Percentiles rank a stretch among this genome's conserved stretches.
Evolutionary conservation across 2,329 filamentous ascomycete species (phyloP).

Genomic region (Aaosphaeria arxii): DNA sequence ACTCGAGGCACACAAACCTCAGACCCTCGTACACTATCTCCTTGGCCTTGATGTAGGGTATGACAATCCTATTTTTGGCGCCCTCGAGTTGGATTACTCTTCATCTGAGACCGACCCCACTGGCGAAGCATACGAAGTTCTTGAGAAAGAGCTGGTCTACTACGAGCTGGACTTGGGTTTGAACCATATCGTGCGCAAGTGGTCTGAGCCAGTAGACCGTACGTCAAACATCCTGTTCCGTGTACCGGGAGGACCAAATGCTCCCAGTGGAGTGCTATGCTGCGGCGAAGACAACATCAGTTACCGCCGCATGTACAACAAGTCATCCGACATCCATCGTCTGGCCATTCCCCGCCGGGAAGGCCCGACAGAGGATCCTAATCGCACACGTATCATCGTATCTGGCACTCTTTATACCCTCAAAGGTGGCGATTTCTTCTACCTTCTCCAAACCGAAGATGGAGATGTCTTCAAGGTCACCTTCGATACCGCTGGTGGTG

Average conservation of each 20-base stretch:
- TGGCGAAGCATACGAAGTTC: slow-evolving; percentile 73
- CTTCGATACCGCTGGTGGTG: slow-evolving; percentile 65
- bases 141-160: slow-evolving; percentile 91
- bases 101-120: slow-evolving; percentile 89
- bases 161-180: slow-evolving; percentile 96
- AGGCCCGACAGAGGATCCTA: slow-evolving; percentile 87
- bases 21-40: slow-evolving; percentile 84
- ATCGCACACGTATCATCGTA: slow-evolving; percentile 82
- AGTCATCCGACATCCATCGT: slow-evolving; percentile 72
- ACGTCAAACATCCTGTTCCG: slow-evolving; percentile 89
- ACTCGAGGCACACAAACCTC: slow-evolving; percentile 90
- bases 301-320: slow-evolving; percentile 84
- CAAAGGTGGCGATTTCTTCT: slow-evolving; percentile 88
- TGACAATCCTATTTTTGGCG: slow-evolving; percentile 94
- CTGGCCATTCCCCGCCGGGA: slow-evolving; percentile 84
- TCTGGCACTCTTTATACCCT: slow-evolving; percentile 97
- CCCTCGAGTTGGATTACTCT: slow-evolving; percentile 88
- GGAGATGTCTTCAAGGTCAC: slow-evolving; percentile 98
- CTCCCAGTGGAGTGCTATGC: slow-evolving; percentile 90
- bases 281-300: slow-evolving; percentile 94
- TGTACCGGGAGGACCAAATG: slow-evolving; percentile 89
- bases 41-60: slow-evolving; percentile 92
- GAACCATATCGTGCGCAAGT: slow-evolving; percentile 95
- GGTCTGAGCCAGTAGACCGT: slow-evolving; percentile 90
- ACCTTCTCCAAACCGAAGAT: slow-evolving; percentile 91